phyloP scores from a whole-genome alignment of 371 early-diverging fungal genomes.

The Haplosporangium sp. region DNA sequence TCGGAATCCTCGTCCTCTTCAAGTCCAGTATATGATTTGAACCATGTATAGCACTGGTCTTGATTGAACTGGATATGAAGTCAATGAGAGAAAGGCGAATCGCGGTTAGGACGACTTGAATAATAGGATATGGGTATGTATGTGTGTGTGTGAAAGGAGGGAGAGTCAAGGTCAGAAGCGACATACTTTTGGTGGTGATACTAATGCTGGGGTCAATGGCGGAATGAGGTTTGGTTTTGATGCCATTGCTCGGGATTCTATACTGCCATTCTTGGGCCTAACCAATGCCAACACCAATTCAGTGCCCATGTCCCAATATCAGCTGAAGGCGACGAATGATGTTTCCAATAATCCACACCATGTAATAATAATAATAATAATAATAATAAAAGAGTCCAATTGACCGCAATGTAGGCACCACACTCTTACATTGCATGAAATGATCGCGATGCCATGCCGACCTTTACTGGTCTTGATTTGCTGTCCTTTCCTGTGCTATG shows the following conservation, averaged over 20 bases:
- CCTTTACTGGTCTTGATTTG: slow-evolving; percentile 42
- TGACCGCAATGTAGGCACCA: background rate
- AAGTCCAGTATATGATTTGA: slow-evolving; percentile 41
- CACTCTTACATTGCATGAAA: slow-evolving; percentile 33
- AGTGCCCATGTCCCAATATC: background rate
- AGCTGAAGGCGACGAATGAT: slow-evolving; percentile 1
- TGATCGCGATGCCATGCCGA: slow-evolving; percentile 25
- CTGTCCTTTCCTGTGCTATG: slow-evolving; percentile 30
- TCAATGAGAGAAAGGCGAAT: slow-evolving; percentile 1
- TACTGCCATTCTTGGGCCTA: slow-evolving; percentile 31
- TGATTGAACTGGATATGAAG: slow-evolving; percentile 23
- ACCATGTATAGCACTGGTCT: slow-evolving; percentile 30
- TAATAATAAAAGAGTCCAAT: no score
- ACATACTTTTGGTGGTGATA: slow-evolving; percentile 26
- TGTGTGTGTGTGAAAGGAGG: background rate
- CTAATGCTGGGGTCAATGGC: slow-evolving; percentile 10
- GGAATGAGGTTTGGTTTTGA: slow-evolving; percentile 15
- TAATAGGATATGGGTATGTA: background rate
- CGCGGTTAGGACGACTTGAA: slow-evolving; percentile 1
- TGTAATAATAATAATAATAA: no score
- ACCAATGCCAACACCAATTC: slow-evolving; percentile 6
- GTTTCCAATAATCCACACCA: background rate
- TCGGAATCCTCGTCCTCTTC: slow-evolving; percentile 48
- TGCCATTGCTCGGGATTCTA: slow-evolving; percentile 10
- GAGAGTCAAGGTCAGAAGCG: background rate